Evolutionary conservation across 345 rosid genomes (phyloP).

Genomic region (Lumnitzera littorea): DNA sequence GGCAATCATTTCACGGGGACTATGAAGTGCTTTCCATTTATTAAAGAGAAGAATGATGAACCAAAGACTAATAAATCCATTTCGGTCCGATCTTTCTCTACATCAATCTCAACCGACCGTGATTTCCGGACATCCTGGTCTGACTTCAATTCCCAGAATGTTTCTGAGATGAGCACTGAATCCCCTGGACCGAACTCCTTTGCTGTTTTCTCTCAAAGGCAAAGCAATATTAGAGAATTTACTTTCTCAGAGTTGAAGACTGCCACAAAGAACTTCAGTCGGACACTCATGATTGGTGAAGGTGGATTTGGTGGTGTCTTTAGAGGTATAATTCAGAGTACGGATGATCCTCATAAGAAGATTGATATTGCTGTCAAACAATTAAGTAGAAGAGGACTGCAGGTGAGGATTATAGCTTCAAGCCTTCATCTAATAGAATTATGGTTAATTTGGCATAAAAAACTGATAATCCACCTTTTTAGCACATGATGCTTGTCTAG

Average conservation of each 20-base stretch:
- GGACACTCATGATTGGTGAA: constrained; percentile 89
- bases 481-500: too few relatives aligned
- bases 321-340: constrained; percentile 54
- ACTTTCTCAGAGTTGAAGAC: constrained; percentile 61
- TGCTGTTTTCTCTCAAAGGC: constrained; percentile 58
- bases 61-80: constrained; percentile 37
- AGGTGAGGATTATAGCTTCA: constrained; percentile 33
- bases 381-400: constrained; percentile 81
- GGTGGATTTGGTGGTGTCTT: constrained; percentile 95
- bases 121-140: constrained; percentile 56
- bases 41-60: constrained; percentile 40
- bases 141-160: constrained; percentile 57
- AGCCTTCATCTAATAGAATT: too few relatives aligned
- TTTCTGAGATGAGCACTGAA: constrained; percentile 55
- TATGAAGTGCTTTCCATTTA: constrained; percentile 71
- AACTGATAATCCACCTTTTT: too few relatives aligned
- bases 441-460: too few relatives aligned
- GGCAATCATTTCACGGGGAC: constrained; percentile 18
- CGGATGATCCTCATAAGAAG: constrained; percentile 49
- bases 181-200: constrained; percentile 58
- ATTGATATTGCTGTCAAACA: constrained; percentile 94
- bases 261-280: constrained; percentile 85
- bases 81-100: constrained; percentile 32
- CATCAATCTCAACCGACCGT: constrained; percentile 41
- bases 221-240: constrained; percentile 67